Percentiles rank a stretch among this genome's conserved stretches.
Evolutionary conservation across 2,329 filamentous ascomycete species (phyloP).

Genomic region (Davidsoniella neocaledoniae): DNA sequence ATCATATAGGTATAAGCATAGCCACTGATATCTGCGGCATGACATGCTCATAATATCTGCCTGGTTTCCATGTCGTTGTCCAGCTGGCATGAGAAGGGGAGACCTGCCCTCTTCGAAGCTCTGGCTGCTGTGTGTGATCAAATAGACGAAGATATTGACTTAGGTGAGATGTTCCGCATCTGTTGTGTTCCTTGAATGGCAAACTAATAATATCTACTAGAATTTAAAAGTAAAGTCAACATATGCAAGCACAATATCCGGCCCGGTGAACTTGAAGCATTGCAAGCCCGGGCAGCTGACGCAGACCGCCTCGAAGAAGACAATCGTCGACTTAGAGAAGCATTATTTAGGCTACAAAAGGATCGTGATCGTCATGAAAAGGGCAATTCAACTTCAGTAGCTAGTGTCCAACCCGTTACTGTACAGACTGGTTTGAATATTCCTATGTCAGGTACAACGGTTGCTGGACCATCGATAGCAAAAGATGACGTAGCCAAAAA

Average conservation of each 20-base stretch:
- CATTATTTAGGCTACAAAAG: conserved; percentile 18
- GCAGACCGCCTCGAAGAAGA: conserved; percentile 25
- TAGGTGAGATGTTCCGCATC: conserved; percentile 18
- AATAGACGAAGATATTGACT: conserved; percentile 23
- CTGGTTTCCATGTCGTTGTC: conserved; percentile 17
- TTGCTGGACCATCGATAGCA: too few species aligned
- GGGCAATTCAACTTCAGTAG: too few species aligned
- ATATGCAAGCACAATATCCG: conserved; percentile 14
- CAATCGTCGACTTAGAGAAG: conserved; percentile 24
- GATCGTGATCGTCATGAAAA: not conserved
- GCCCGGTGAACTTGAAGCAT: conserved; percentile 20
- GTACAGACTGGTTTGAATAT: too few species aligned
- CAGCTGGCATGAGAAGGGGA: conserved; percentile 24
- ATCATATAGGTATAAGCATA: too few species aligned
- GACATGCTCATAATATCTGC: too few species aligned
- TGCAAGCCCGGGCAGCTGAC: conserved; percentile 19
- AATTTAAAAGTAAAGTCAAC: conserved; percentile 14
- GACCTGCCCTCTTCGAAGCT: conserved; percentile 24
- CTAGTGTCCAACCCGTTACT: too few species aligned
- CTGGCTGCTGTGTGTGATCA: conserved; percentile 24
- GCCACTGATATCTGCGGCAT: too few species aligned
- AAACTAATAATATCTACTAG: not conserved
- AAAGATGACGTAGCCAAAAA: too few species aligned
- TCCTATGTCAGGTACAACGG: too few species aligned
- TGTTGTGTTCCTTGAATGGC: not conserved